phyloP scores from a whole-genome alignment of 192 early-diverging fungal species.

The Dissophora globulifera region DNA sequence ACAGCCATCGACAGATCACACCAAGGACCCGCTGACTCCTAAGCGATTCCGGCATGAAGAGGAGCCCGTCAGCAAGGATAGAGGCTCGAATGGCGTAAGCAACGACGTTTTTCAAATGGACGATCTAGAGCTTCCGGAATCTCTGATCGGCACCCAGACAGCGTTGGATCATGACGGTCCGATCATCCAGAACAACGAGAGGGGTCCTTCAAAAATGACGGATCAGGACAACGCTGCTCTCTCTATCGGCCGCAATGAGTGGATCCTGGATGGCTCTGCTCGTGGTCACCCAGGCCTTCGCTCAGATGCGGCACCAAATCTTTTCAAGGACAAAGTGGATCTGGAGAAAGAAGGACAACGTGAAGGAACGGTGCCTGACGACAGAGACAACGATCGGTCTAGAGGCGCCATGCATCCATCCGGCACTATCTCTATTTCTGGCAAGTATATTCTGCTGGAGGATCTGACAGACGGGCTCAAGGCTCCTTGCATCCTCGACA shows the following conservation, averaged over 20 bases:
- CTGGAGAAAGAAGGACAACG: constrained; percentile 53
- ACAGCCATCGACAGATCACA: neutral
- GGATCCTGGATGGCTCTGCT: constrained; percentile 40
- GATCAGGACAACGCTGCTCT: neutral
- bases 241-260: constrained; percentile 36
- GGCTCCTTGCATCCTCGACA: constrained; percentile 94
- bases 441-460: constrained; percentile 92
- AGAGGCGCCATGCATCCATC: constrained; percentile 53
- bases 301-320: constrained; percentile 3
- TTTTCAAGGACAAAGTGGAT: constrained; percentile 18
- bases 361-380: constrained; percentile 31
- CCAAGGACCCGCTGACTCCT: constrained; percentile 3
- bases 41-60: neutral
- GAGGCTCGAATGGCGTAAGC: constrained; percentile 8
- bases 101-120: constrained; percentile 50
- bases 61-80: neutral
- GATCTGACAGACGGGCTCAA: constrained; percentile 91
- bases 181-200: constrained; percentile 14
- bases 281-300: constrained; percentile 11
- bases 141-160: constrained; percentile 9
- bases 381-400: constrained; percentile 20
- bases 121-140: constrained; percentile 36
- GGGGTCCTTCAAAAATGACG: neutral
- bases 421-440: constrained; percentile 31
- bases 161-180: neutral